Percentiles rank a stretch among this genome's conserved stretches.
phyloP scores from a whole-genome alignment of 768 basidiomycete species.

The Lactarius quietus region DNA sequence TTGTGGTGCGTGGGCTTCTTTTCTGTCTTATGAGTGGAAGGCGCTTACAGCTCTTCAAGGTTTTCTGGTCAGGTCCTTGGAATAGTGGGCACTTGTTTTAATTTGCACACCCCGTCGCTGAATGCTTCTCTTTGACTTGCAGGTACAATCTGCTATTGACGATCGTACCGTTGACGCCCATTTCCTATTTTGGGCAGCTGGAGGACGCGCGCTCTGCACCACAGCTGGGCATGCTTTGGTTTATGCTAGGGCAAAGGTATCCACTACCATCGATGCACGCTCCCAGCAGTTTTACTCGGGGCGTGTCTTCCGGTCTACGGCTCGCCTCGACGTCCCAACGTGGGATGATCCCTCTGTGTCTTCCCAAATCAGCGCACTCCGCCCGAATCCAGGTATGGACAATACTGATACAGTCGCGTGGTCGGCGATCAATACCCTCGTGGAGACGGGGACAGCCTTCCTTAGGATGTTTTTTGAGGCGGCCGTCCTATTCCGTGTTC shows the following conservation, averaged over 20 bases:
- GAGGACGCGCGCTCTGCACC: slow-evolving; percentile 52
- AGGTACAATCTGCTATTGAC: slow-evolving; percentile 24
- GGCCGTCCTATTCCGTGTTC: slow-evolving; percentile 55
- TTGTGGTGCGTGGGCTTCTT: too few relatives aligned
- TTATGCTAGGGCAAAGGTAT: slow-evolving; percentile 38
- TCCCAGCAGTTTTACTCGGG: too few relatives aligned
- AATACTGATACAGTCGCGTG: slow-evolving; percentile 49
- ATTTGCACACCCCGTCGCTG: not conserved
- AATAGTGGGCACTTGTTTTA: slow-evolving; percentile 28
- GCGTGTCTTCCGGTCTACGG: too few relatives aligned
- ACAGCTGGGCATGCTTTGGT: slow-evolving; percentile 43
- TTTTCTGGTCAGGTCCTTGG: too few relatives aligned
- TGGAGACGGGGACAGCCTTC: slow-evolving; percentile 42
- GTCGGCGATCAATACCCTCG: slow-evolving; percentile 47
- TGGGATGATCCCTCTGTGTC: too few relatives aligned
- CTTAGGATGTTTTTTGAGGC: slow-evolving; percentile 58
- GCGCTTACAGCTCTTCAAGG: too few relatives aligned
- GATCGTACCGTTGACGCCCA: too few relatives aligned
- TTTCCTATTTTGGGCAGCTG: slow-evolving; percentile 29
- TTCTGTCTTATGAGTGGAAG: too few relatives aligned
- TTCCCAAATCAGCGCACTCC: slow-evolving; percentile 50
- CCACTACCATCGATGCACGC: slow-evolving; percentile 53
- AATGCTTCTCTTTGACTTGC: not conserved
- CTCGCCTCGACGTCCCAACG: too few relatives aligned
- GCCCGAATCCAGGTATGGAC: not conserved